Evolutionary conservation across 1,139 yeast genomes (phyloP).

Genomic region (Yamadazyma epiphylla): DNA sequence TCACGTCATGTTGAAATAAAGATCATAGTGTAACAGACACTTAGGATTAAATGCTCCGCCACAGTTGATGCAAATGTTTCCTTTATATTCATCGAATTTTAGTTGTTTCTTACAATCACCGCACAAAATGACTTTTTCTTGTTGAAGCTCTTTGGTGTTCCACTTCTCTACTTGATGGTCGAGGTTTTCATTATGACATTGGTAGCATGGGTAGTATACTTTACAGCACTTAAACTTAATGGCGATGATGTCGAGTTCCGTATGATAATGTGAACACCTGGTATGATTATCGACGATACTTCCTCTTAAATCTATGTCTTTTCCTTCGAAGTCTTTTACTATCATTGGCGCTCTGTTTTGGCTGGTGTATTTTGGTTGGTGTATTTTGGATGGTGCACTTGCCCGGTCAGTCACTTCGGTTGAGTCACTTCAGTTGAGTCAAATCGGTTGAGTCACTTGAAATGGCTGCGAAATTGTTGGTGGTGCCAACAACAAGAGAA

Average conservation of each 20-base stretch:
- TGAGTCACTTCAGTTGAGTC: no score
- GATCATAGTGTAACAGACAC: slow-evolving; percentile 32
- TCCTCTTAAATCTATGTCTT: slow-evolving; percentile 3
- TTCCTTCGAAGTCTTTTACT: background rate
- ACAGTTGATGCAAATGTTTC: slow-evolving; percentile 23
- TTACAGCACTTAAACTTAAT: slow-evolving; percentile 39
- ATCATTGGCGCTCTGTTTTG: no score
- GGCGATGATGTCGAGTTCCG: slow-evolving; percentile 37
- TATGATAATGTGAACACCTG: slow-evolving; percentile 37
- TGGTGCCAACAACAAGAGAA: no score
- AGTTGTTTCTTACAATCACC: slow-evolving; percentile 32
- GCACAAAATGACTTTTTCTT: slow-evolving; percentile 28
- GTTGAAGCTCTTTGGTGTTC: slow-evolving; percentile 9
- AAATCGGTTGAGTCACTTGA: no score
- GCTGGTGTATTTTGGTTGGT: no score
- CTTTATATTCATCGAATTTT: slow-evolving; percentile 24
- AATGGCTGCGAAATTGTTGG: no score
- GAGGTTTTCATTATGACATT: slow-evolving; percentile 29
- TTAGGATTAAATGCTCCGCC: slow-evolving; percentile 31
- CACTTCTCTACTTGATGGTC: slow-evolving; percentile 14
- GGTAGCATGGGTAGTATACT: slow-evolving; percentile 35
- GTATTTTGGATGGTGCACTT: no score
- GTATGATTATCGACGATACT: slow-evolving; percentile 28
- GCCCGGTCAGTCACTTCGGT: no score
- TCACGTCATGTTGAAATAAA: slow-evolving; percentile 42